Base-by-base conservation (phyloP, 768 basidiomycete genomes). In the Suillus subalutaceus region DNA sequence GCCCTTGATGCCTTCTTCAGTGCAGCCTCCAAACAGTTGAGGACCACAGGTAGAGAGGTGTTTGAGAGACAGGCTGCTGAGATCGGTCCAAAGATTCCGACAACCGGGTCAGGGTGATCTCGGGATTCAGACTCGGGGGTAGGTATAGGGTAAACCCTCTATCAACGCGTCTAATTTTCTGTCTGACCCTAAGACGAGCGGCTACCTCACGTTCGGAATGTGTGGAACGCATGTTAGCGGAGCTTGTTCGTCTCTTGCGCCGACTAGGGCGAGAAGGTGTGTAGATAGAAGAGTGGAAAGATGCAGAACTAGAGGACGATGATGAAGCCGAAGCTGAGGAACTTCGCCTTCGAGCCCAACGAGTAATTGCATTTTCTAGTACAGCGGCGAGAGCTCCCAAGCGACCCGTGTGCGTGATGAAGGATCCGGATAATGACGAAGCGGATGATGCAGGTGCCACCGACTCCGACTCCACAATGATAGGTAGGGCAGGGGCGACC, bases 311-410 rank as follows among this genome's bases (percentile, higher is more conserved):
- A 3, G 80, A 77, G 4, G 84, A 82, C 0, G 84, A 82, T 2
- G 81, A 80, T 2, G 84, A 81, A n/a, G 83, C 83, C 0, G 85
- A 80, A 2, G 79, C 73, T 1, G 82, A 79, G 1, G 79, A 78
- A 71, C 81, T 82, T 50, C 82, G 81, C 30, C 59, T 60, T 20
- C 59, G 59, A 60, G 90, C 90, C 91, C 91, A 93, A 66, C 87
- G 84, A 44, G 88, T 79, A 66, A 92, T 90, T 8, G 90, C 90
- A 59, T 84, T 81, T 69, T 93, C 91, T 12, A 92, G 83, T 44
- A 89, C 84, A 2, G 88, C 83, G 23, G 89, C 83, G 40, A 88
- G 80, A 26, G 83, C 81, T 9, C 85, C 86, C 40, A 86, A 78
- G 6, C 80, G 79, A 37, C 78, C 80, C 13, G 69, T 26, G 26